Conservation (phyloP, 371 early-diverging fungal genomes). For the Syncephalastrum racemosum region DNA sequence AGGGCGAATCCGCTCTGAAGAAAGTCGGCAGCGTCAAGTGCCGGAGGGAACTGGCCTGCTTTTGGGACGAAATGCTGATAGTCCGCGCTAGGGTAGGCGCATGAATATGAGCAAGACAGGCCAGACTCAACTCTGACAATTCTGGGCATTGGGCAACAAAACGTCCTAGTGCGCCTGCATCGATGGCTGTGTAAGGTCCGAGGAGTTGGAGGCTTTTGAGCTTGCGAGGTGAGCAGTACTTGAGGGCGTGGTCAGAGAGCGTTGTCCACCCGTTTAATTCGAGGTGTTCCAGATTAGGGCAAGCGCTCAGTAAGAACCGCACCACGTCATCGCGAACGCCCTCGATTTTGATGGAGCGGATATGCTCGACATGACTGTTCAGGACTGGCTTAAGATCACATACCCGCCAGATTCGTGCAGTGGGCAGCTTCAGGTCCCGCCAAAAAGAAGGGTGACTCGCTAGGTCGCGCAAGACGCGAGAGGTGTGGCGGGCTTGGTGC, state of each 20-base stretch:
- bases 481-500: slow-evolving; percentile 6
- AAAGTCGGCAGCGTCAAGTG: slow-evolving; percentile 13
- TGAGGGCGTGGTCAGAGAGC: slow-evolving; percentile 31
- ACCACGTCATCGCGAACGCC: slow-evolving; percentile 32
- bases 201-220: slow-evolving; percentile 20
- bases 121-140: slow-evolving; percentile 18
- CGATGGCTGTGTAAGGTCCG: slow-evolving; percentile 28
- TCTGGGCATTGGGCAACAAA: slow-evolving; percentile 25
- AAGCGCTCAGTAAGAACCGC: slow-evolving; percentile 26
- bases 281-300: slow-evolving; percentile 26
- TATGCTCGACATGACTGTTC: slow-evolving; percentile 19
- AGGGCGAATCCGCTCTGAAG: too few species aligned
- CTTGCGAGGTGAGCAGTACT: slow-evolving; percentile 8
- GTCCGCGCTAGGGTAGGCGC: slow-evolving; percentile 21
- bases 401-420: slow-evolving; percentile 19
- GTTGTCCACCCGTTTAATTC: slow-evolving; percentile 33
- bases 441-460: slow-evolving; percentile 13
- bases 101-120: slow-evolving; percentile 31
- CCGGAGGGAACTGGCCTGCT: not conserved
- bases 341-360: slow-evolving; percentile 26
- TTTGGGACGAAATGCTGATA: too few species aligned
- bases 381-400: slow-evolving; percentile 21
- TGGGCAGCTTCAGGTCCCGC: slow-evolving; percentile 5
- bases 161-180: slow-evolving; percentile 24
- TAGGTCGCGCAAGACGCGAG: not conserved